Evolutionary conservation across 805 yeast species (phyloP), one percentile per base, ranked within the genome.

Genomic region (Huiozyma naganishii): DNA sequence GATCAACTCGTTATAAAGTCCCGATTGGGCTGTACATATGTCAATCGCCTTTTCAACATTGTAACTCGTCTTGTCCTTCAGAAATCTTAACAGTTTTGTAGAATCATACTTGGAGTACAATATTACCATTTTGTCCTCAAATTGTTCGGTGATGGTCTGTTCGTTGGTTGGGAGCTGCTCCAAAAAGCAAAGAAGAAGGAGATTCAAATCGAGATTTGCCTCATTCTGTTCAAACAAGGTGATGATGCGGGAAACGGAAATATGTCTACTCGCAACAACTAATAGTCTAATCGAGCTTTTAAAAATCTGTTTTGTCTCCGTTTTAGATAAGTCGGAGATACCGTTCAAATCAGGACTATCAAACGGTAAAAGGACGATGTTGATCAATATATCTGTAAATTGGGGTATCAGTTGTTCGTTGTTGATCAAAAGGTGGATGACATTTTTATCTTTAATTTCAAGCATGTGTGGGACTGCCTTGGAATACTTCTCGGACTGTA

Each of bases 41-140:
- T 65, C 61, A n/a, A 89, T 75, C 0, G 96, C 95, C 30, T 58
- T 52, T 36, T 78, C 83, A 37, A 88, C 74, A 48, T 83, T 74
- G 57, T 82, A 83, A 51, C 80, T 76, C 28, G 71, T 71, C 47
- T 77, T 76, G 41, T 64, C 67, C 51, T 72, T 73, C 45, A 90
- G 64, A 58, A 79, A 88, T 0, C 72, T 69, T n/a, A 83, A 62
- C 10, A 90, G 68, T 37, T 68, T 66, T 0, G 59, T 48, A 32
- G 77, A 67, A 46, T 81, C 78, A 56, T 44, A 85, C 46, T 74
- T 72, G 0, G 88, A 76, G 59, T 77, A 83, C 32, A 90, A 65
- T 44, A 66, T 58, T 8, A 89, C 74, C 61, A 83, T 70, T 38
- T 80, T 74, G 52, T 86, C 78, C 44, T 87, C 95, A 52, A 74